A percentile compares a stretch with the other conserved stretches of the same genome.
Evolutionary conservation across 805 yeast genomes (phyloP).

Genomic region (Zygosaccharomyces rouxii): DNA sequence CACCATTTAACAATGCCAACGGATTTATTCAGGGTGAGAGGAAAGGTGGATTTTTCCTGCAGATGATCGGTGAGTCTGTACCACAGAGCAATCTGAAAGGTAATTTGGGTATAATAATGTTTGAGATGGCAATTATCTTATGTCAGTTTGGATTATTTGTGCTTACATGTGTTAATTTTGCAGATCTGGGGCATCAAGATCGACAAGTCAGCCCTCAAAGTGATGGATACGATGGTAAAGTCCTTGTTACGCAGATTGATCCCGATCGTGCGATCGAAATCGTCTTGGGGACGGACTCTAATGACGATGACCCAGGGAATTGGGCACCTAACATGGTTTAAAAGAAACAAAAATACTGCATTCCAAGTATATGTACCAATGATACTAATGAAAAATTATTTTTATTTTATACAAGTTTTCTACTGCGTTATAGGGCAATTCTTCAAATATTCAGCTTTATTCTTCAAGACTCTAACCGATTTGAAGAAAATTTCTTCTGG

Average conservation of each 20-base stretch:
- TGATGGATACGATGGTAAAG: conserved; percentile 47
- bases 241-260: conserved; percentile 36
- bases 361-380: background rate
- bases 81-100: conserved; percentile 34
- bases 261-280: conserved; percentile 30
- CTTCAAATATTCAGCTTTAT: conserved; percentile 76
- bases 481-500: conserved; percentile 95
- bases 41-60: conserved; percentile 39
- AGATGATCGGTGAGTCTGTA: conserved; percentile 45
- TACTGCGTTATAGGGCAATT: conserved; percentile 70
- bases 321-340: conserved; percentile 1
- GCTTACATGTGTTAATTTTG: conserved; percentile 28
- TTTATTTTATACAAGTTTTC: conserved; percentile 2
- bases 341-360: background rate
- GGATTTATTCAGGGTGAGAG: conserved; percentile 30
- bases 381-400: conserved; percentile 1
- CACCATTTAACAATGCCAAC: conserved; percentile 26
- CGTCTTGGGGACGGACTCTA: conserved; percentile 12
- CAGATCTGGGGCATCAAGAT: conserved; percentile 19
- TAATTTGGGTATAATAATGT: conserved; percentile 30
- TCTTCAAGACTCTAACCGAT: conserved; percentile 76
- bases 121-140: conserved; percentile 29
- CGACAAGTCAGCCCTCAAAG: conserved; percentile 16
- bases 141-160: conserved; percentile 25
- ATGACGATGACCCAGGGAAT: background rate